Evolutionary conservation across 2,329 filamentous ascomycete genomes (phyloP).

Genomic region (Pseudogymnoascus sp.): DNA sequence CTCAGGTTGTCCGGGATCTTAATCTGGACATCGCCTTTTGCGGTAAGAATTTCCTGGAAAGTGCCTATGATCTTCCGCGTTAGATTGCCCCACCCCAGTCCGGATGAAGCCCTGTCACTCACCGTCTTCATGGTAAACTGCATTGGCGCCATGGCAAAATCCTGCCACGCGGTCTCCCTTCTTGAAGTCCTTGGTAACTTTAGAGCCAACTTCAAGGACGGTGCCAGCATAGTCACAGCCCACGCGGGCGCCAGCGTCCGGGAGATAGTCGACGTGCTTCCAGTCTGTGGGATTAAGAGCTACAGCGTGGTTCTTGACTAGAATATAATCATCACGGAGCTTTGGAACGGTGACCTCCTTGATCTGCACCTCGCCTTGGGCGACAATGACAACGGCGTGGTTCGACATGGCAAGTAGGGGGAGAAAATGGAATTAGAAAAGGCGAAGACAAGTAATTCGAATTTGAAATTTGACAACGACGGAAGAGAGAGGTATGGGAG

Average conservation of each 20-base stretch:
- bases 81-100: slow-evolving; percentile 11
- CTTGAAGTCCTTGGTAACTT: slow-evolving; percentile 36
- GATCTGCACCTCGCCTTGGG: slow-evolving; percentile 16
- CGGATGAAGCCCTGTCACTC: slow-evolving; percentile 31
- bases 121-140: slow-evolving; percentile 34
- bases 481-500: neutral
- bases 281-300: slow-evolving; percentile 29
- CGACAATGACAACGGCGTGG: slow-evolving; percentile 12
- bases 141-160: slow-evolving; percentile 31
- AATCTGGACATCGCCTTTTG: slow-evolving; percentile 35
- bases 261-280: slow-evolving; percentile 26
- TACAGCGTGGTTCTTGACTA: slow-evolving; percentile 25
- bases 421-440: neutral
- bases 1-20: slow-evolving; percentile 40
- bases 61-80: slow-evolving; percentile 15
- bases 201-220: slow-evolving; percentile 39
- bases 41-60: slow-evolving; percentile 22
- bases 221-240: slow-evolving; percentile 44
- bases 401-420: slow-evolving; percentile 4
- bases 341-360: slow-evolving; percentile 22
- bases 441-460: neutral
- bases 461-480: neutral
- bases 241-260: slow-evolving; percentile 19
- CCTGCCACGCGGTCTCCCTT: slow-evolving; percentile 43
- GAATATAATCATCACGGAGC: slow-evolving; percentile 27